A percentile compares a stretch with the other conserved stretches of the same genome.
Evolutionary conservation across 2,329 filamentous ascomycete species (phyloP).

Genomic region (Hymenoscyphus occultus): DNA sequence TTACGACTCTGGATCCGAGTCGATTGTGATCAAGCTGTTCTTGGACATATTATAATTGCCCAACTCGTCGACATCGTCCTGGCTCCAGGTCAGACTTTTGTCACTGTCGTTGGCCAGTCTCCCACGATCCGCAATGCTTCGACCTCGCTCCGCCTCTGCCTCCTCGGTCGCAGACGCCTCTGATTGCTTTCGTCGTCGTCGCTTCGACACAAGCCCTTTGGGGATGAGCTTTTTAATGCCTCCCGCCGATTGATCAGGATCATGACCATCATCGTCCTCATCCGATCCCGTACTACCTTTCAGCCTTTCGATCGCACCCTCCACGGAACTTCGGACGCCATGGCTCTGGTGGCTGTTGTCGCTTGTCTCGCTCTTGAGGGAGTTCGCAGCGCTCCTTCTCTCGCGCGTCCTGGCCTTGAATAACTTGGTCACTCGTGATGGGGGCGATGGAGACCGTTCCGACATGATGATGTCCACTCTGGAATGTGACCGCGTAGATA

Average conservation of each 20-base stretch:
- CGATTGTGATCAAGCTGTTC: constrained; percentile 34
- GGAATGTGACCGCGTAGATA: neutral
- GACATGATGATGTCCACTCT: constrained; percentile 37
- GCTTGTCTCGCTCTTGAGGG: constrained; percentile 30
- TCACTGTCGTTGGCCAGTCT: constrained; percentile 31
- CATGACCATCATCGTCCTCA: constrained; percentile 21
- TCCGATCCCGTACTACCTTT: constrained; percentile 22
- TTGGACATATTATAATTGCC: constrained; percentile 16
- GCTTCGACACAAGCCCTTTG: constrained; percentile 46
- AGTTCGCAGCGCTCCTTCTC: constrained; percentile 27
- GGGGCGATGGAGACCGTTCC: constrained; percentile 28
- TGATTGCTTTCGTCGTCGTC: constrained; percentile 47
- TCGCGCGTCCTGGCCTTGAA: constrained; percentile 28
- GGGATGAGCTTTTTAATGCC: constrained; percentile 52
- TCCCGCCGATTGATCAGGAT: constrained; percentile 22
- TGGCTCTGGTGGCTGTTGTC: constrained; percentile 15
- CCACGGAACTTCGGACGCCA: constrained; percentile 26
- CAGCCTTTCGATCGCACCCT: constrained; percentile 29
- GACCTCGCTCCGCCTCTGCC: constrained; percentile 35
- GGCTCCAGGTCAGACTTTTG: neutral
- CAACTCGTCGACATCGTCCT: neutral
- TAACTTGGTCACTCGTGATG: constrained; percentile 24
- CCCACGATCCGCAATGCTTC: constrained; percentile 34
- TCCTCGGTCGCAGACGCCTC: constrained; percentile 39
- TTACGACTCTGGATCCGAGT: constrained; percentile 37